Conservation (phyloP, 2,329 filamentous ascomycete genomes). For the Aspergillus sp. region DNA sequence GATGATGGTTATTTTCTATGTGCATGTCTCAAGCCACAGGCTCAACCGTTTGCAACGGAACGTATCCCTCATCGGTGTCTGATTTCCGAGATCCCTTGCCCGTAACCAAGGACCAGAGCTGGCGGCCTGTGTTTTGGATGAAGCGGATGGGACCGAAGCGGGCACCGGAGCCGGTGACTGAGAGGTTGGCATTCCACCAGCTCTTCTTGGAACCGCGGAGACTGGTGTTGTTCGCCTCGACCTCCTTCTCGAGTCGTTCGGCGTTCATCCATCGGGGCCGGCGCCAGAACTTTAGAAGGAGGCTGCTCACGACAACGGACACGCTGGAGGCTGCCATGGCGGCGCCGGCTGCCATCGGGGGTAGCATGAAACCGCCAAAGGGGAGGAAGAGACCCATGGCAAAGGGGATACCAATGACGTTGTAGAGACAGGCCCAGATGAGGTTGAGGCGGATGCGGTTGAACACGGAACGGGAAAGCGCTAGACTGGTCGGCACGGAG, state of each 20-base stretch:
- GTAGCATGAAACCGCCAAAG: slow-evolving; percentile 75
- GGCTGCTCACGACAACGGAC: slow-evolving; percentile 79
- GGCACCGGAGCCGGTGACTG: slow-evolving; percentile 18
- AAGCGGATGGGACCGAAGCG: slow-evolving; percentile 19
- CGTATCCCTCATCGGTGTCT: slow-evolving; percentile 42
- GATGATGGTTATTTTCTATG: not conserved
- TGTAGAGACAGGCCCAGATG: slow-evolving; percentile 90
- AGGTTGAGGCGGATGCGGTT: slow-evolving; percentile 90
- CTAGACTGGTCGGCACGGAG: slow-evolving; percentile 83
- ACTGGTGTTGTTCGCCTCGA: slow-evolving; percentile 30
- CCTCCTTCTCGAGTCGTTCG: slow-evolving; percentile 60
- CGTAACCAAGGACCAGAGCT: slow-evolving; percentile 30
- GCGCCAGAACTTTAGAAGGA: slow-evolving; percentile 84
- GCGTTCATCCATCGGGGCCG: slow-evolving; percentile 85
- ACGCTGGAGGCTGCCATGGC: slow-evolving; percentile 93
- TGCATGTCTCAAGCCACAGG: slow-evolving; percentile 21
- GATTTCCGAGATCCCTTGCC: slow-evolving; percentile 23
- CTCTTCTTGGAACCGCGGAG: slow-evolving; percentile 18
- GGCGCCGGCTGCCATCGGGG: slow-evolving; percentile 90
- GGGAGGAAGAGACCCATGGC: slow-evolving; percentile 96
- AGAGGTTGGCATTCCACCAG: slow-evolving; percentile 33
- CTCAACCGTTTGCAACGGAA: slow-evolving; percentile 48
- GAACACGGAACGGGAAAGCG: slow-evolving; percentile 83
- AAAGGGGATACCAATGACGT: slow-evolving; percentile 84
- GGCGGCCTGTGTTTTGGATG: slow-evolving; percentile 17